Percentiles rank a stretch among this genome's conserved stretches.
phyloP scores from a whole-genome alignment of 257 asterid species.

The Nicotiana sylvestris region DNA sequence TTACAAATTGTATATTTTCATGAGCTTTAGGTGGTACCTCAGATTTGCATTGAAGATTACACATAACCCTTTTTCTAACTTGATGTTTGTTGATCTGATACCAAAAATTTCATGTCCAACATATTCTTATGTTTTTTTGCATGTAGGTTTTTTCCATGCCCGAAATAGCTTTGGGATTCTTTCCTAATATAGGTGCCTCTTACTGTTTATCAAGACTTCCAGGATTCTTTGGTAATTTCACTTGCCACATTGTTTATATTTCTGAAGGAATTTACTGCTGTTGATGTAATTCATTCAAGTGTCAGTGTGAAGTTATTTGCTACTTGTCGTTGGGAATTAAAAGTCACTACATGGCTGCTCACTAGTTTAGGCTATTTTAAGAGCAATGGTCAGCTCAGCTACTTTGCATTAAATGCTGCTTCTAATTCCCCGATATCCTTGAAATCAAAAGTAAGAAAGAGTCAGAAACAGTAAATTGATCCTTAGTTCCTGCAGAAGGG shows the following conservation, averaged over 20 bases:
- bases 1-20: background rate
- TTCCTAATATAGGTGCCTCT: conserved; percentile 92
- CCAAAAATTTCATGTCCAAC: background rate
- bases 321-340: background rate
- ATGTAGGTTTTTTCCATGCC: conserved; percentile 96
- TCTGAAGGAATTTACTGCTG: background rate
- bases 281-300: background rate
- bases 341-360: background rate
- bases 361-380: background rate
- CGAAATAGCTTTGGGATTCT: conserved; percentile 84
- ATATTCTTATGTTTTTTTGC: conserved; percentile 13
- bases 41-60: background rate
- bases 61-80: background rate
- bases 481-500: background rate
- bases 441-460: background rate
- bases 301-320: background rate
- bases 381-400: background rate
- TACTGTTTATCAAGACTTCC: conserved; percentile 81
- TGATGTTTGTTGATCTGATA: background rate
- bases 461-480: background rate
- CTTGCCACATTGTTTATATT: conserved; percentile 9
- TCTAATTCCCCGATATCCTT: background rate
- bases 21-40: background rate
- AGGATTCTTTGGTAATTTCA: conserved; percentile 71
- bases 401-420: background rate